Percentiles rank a stretch among this genome's conserved stretches.
Evolutionary conservation across 164 flowering plant genomes (phyloP).

Genomic region (Litsea cubeba): DNA sequence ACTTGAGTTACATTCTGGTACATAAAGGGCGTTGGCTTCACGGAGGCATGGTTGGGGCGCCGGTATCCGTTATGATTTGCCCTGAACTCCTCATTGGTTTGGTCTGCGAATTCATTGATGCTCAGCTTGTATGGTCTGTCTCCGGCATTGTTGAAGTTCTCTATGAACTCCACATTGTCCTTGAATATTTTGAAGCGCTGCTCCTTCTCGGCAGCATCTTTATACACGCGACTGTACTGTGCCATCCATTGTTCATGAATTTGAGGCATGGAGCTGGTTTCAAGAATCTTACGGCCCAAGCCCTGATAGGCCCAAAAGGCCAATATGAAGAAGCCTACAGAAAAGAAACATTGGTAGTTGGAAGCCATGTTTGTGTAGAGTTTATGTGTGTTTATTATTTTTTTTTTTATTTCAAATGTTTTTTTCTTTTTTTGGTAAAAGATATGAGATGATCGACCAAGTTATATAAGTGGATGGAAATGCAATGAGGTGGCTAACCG

Average conservation of each 20-base stretch:
- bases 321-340: not conserved
- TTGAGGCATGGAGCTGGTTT: not conserved
- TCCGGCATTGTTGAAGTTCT: constrained; percentile 18
- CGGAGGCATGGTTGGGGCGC: not conserved
- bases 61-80: constrained; percentile 17
- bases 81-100: constrained; percentile 28
- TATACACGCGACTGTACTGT: constrained; percentile 11
- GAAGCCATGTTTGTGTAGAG: not conserved
- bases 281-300: not conserved
- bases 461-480: too few relatives aligned
- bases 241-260: constrained; percentile 24
- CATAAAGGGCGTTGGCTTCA: constrained; percentile 31
- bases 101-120: constrained; percentile 26
- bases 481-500: too few relatives aligned
- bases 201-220: constrained; percentile 12
- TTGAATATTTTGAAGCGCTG: constrained; percentile 28
- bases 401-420: not conserved
- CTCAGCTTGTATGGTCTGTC: constrained; percentile 17
- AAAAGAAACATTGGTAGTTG: not conserved
- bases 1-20: constrained; percentile 16
- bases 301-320: constrained; percentile 7
- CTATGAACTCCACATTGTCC: constrained; percentile 25
- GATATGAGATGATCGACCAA: too few relatives aligned
- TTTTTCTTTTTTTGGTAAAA: not conserved
- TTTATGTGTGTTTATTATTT: too few relatives aligned